Conservation (phyloP, 1,284 basidiomycete species). For the Leccinum fuscescens region DNA sequence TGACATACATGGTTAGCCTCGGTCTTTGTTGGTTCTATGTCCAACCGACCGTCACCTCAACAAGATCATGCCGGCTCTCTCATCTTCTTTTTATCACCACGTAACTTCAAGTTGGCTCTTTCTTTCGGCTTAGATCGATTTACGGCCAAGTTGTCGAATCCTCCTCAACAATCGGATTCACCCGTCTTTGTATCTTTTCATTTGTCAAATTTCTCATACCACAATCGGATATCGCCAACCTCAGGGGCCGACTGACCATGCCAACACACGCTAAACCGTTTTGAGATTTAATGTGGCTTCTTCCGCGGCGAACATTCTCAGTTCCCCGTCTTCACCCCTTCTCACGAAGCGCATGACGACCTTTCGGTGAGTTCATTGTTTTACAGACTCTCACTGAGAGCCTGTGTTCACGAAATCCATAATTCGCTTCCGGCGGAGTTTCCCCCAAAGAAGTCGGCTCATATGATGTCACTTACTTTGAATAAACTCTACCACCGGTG, state of each 20-base stretch:
- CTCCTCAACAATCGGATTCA: not conserved
- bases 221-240: not conserved
- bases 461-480: not conserved
- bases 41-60: not conserved
- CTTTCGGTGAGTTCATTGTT: not conserved
- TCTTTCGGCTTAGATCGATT: not conserved
- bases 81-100: conserved; percentile 1
- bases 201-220: not conserved
- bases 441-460: not conserved
- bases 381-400: not conserved
- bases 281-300: conserved; percentile 2
- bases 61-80: not conserved
- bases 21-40: not conserved
- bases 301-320: conserved; percentile 4
- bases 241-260: not conserved
- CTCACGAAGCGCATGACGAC: not conserved
- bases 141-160: not conserved
- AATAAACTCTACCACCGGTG: not conserved
- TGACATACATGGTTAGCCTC: conserved; percentile 14
- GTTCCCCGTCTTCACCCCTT: conserved; percentile 13
- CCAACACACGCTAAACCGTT: conserved; percentile 21
- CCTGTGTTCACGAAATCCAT: not conserved
- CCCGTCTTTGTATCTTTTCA: not conserved
- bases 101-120: not conserved
- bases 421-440: not conserved